Conservation (phyloP, 805 yeast species). For the Phaffomyces antillensis region DNA sequence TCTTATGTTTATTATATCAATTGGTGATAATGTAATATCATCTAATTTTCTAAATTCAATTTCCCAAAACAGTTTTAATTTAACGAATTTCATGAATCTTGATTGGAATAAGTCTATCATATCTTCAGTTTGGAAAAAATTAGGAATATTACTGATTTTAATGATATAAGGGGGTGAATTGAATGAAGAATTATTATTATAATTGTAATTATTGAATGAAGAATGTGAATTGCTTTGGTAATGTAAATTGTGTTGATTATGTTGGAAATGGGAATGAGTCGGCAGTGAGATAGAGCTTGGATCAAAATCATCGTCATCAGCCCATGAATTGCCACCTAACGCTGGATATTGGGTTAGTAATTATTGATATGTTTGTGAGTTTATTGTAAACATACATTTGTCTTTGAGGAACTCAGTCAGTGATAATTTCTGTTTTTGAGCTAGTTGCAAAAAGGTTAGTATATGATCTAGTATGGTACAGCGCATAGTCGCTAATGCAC, state of each 20-base stretch:
- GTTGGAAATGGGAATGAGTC: constrained; percentile 8
- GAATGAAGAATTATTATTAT: constrained; percentile 1
- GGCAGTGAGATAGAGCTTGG: constrained; percentile 51
- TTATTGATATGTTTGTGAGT: neutral
- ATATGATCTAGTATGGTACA: too few species aligned
- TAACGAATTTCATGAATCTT: constrained; percentile 49
- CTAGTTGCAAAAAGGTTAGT: neutral
- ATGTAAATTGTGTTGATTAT: neutral
- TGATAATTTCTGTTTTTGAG: constrained; percentile 20
- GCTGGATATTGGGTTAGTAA: constrained; percentile 6
- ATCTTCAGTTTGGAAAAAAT: constrained; percentile 41
- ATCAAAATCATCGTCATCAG: constrained; percentile 66
- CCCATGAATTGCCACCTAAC: constrained; percentile 50
- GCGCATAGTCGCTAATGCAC: neutral
- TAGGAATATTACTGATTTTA: constrained; percentile 55
- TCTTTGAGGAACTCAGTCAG: constrained; percentile 21
- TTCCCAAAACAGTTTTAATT: constrained; percentile 57
- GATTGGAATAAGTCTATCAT: constrained; percentile 57
- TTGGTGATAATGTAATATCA: constrained; percentile 11
- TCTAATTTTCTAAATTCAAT: constrained; percentile 31
- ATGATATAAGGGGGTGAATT: constrained; percentile 54
- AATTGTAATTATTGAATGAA: neutral
- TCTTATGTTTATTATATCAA: constrained; percentile 22
- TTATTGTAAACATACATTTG: constrained; percentile 13
- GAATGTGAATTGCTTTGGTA: constrained; percentile 7